Conservation (phyloP, 306 rosid species). For the Luffa aegyptiaca region DNA sequence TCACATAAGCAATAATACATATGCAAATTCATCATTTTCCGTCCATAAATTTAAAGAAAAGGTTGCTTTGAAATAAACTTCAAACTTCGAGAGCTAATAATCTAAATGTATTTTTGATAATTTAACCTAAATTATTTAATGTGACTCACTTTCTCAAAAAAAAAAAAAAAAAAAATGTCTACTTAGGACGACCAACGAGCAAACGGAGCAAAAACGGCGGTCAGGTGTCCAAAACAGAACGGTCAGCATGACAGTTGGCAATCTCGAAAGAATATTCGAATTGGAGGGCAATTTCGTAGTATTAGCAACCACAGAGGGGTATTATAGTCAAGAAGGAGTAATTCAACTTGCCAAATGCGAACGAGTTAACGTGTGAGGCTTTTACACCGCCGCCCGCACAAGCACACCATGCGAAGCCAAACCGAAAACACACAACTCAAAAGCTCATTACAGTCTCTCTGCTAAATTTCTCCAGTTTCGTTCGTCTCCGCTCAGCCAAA, state of each 20-base stretch:
- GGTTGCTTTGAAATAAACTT: no score
- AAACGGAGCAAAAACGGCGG: neutral
- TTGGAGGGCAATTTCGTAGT: constrained; percentile 18
- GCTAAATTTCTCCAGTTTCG: neutral
- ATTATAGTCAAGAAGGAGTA: neutral
- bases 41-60: no score
- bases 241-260: neutral
- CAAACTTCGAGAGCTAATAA: no score
- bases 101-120: no score
- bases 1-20: no score
- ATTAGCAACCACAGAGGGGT: neutral
- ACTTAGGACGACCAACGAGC: neutral
- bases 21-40: no score
- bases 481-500: neutral
- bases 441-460: neutral
- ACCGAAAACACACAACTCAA: neutral
- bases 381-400: constrained; percentile 17
- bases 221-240: neutral
- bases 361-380: constrained; percentile 27
- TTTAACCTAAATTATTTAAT: no score
- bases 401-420: constrained; percentile 14
- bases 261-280: neutral
- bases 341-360: neutral
- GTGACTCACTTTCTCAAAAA: no score
- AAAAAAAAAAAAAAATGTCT: no score